Percentiles rank a stretch among this genome's conserved stretches.
Evolutionary conservation across 768 basidiomycete species (phyloP).

Genomic region (Russula vinacea): DNA sequence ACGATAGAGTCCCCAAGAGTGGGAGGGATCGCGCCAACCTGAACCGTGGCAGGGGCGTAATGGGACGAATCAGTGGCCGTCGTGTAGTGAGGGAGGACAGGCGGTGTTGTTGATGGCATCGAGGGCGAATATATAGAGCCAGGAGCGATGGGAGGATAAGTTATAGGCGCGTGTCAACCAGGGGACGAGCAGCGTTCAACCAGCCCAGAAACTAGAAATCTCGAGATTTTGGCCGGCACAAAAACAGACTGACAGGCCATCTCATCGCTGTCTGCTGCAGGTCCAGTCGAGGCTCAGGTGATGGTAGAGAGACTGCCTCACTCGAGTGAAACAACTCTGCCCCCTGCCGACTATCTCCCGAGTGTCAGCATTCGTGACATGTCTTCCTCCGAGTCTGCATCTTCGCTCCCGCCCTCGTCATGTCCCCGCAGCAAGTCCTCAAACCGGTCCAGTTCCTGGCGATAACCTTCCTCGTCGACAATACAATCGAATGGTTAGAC

Average conservation of each 20-base stretch:
- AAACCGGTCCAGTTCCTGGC: slow-evolving; percentile 26
- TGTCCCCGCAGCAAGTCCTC: slow-evolving; percentile 11
- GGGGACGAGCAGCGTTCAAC: neutral
- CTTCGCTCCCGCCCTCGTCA: neutral
- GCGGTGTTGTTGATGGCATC: slow-evolving; percentile 26
- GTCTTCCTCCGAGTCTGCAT: neutral
- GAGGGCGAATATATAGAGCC: slow-evolving; percentile 10
- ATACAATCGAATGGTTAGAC: slow-evolving; percentile 40
- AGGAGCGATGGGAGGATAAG: slow-evolving; percentile 4
- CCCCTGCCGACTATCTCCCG: neutral
- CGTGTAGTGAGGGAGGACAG: slow-evolving; percentile 12
- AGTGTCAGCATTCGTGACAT: neutral
- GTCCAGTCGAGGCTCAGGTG: neutral
- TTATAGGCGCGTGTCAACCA: slow-evolving; percentile 10
- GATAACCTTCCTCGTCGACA: slow-evolving; percentile 38
- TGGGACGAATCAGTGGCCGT: neutral
- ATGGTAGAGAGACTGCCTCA: neutral
- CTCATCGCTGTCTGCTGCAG: neutral
- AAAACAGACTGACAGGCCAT: neutral
- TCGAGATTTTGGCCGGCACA: neutral
- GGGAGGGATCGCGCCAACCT: neutral
- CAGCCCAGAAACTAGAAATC: neutral
- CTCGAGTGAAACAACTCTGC: neutral
- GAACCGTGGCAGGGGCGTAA: neutral
- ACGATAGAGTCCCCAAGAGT: slow-evolving; percentile 6